Percentiles rank a stretch among this genome's conserved stretches.
Evolutionary conservation across 176 grass and related monocot genomes (phyloP).

Genomic region (maize (Zea mays)): Zm-B73-REFERENCE-NAM-5.0 NC_050100.1:48789001-48789500

Average conservation of each 20-base stretch:
- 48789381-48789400: background rate
- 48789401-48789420: background rate
- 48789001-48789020: conserved; percentile 41
- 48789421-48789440: background rate
- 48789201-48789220: background rate
- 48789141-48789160: conserved; percentile 45
- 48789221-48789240: no score
- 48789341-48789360: background rate
- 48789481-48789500: no score
- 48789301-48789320: background rate
- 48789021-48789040: conserved; percentile 38
- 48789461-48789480: background rate
- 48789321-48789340: background rate
- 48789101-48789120: conserved; percentile 23
- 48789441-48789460: background rate
- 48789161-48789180: conserved; percentile 7
- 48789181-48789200: conserved; percentile 52
- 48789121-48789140: conserved; percentile 43
- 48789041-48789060: conserved; percentile 4
- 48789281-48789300: background rate
- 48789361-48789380: background rate
- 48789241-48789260: background rate
- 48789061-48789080: conserved; percentile 43
- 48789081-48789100: conserved; percentile 34
- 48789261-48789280: background rate